Evolutionary conservation across 768 basidiomycete genomes (phyloP), one percentile per base, ranked within the genome.

Genomic region (Auriculariales sp.): DNA sequence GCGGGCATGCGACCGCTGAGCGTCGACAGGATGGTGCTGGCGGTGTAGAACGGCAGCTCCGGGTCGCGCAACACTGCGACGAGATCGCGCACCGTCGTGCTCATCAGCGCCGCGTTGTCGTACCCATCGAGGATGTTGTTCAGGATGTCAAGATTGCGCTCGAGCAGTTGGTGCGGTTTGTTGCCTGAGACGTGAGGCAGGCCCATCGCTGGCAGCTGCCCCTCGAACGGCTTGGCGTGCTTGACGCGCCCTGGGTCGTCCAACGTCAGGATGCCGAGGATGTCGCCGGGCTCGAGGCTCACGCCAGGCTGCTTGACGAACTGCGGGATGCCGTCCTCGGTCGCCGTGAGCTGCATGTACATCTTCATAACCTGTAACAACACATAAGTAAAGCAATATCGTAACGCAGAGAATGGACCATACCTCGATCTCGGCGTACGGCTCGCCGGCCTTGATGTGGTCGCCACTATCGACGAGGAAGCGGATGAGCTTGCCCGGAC

Each of bases 291-390:
- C 55, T 94, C 89, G 49, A 99, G 77, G 55, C 89, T 92, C 61
- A 93, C 89, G 58, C 95, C 95, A 50, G 95, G 89, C 63, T 99
- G 95, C 68, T 98, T 99, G 66, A 98, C 89, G 58, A 98, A 79
- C 58, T 94, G 92, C 15, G 93, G 82, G 42, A 83, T 74, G 59
- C 95, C 95, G 62, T 94, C 90, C 63, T 99, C 95, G 2, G 84
- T 77, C 4, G 92, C 91, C 49, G 89, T 80, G 49, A 99, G 78
- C 3, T 92, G 92, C 94, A 99, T 95, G 66, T 95, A 95, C 95
- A 98, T 99, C 71, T 99, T 97, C 91, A 95, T 93, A 53, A 90
- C 87, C 83, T 85, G 49, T 10, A 22, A 51, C 10, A 29, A 9
- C 6, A 39, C 24, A 28, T 4, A 52, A 33, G 44, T 19, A 30